A percentile compares a stretch with the other conserved stretches of the same genome.
phyloP scores from a whole-genome alignment of 805 yeast species.

The Myxozyma geophila region DNA sequence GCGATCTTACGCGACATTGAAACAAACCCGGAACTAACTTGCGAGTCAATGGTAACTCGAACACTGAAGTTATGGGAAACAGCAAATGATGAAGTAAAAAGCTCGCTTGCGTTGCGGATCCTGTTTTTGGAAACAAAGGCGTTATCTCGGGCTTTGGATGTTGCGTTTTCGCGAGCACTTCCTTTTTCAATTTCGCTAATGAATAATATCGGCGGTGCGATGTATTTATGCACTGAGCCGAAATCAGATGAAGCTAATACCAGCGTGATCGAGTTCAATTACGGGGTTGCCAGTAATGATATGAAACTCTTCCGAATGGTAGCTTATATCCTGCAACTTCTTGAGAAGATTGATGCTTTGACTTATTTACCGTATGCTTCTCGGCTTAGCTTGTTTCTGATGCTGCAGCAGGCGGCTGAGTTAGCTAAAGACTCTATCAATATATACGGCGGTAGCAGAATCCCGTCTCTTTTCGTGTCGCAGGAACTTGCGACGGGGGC shows the following conservation, averaged over 20 bases:
- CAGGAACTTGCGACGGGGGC: slow-evolving; percentile 8
- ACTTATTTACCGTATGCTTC: slow-evolving; percentile 8
- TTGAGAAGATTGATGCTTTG: slow-evolving; percentile 15
- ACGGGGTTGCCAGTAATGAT: slow-evolving; percentile 8
- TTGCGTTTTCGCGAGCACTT: slow-evolving; percentile 5
- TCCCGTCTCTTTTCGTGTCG: slow-evolving; percentile 17
- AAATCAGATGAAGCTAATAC: background rate
- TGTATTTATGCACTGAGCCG: slow-evolving; percentile 9
- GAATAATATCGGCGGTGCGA: slow-evolving; percentile 31
- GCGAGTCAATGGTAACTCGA: slow-evolving; percentile 26
- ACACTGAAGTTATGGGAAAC: slow-evolving; percentile 22
- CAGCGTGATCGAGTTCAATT: background rate
- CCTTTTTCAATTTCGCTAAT: slow-evolving; percentile 21
- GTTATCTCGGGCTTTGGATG: slow-evolving; percentile 14
- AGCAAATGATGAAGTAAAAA: slow-evolving; percentile 20
- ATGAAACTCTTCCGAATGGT: slow-evolving; percentile 26
- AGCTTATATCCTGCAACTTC: slow-evolving; percentile 13
- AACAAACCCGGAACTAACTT: slow-evolving; percentile 20
- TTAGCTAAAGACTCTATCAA: slow-evolving; percentile 32
- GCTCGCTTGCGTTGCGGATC: slow-evolving; percentile 16
- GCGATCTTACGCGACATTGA: slow-evolving; percentile 31
- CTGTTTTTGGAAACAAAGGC: slow-evolving; percentile 1
- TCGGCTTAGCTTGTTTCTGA: slow-evolving; percentile 12
- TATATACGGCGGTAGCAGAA: slow-evolving; percentile 2
- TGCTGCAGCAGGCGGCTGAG: slow-evolving; percentile 25